Conservation (phyloP, 345 rosid genomes). For the Luvunga scandens region DNA sequence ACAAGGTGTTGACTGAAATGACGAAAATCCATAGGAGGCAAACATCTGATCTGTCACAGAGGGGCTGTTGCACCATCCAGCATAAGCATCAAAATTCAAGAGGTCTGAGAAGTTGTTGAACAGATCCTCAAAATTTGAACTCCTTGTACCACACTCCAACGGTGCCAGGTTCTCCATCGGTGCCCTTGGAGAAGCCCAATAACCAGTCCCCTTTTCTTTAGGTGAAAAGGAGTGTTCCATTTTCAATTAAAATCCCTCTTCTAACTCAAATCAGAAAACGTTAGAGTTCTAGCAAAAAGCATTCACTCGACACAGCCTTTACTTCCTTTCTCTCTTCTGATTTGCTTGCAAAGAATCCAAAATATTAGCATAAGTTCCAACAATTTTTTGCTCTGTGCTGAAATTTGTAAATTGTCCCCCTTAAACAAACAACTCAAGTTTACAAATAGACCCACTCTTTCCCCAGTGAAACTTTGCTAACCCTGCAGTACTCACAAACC, state of each 20-base stretch:
- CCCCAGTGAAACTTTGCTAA: not conserved
- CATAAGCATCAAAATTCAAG: slow-evolving; percentile 60
- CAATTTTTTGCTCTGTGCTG: not conserved
- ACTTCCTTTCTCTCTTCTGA: slow-evolving; percentile 7
- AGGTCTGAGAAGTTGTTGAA: slow-evolving; percentile 47
- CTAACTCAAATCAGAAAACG: slow-evolving; percentile 10
- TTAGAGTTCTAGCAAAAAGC: slow-evolving; percentile 17
- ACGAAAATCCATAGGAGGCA: slow-evolving; percentile 39
- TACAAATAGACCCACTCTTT: not conserved
- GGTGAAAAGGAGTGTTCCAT: slow-evolving; percentile 65
- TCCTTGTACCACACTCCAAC: slow-evolving; percentile 25
- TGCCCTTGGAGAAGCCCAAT: slow-evolving; percentile 38
- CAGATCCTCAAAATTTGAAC: slow-evolving; percentile 45
- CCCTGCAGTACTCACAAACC: slow-evolving; percentile 13
- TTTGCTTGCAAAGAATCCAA: not conserved
- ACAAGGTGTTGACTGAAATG: slow-evolving; percentile 39
- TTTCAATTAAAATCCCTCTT: slow-evolving; percentile 1
- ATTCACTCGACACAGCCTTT: not conserved
- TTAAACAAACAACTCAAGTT: not conserved
- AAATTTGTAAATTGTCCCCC: not conserved
- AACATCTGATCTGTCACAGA: slow-evolving; percentile 43
- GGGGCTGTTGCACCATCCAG: slow-evolving; percentile 67
- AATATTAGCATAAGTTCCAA: slow-evolving; percentile 15
- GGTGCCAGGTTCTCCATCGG: slow-evolving; percentile 39
- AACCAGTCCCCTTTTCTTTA: slow-evolving; percentile 49